Base-by-base conservation (phyloP, 257 asterid species). In the Buddleja alternifolia region DNA sequence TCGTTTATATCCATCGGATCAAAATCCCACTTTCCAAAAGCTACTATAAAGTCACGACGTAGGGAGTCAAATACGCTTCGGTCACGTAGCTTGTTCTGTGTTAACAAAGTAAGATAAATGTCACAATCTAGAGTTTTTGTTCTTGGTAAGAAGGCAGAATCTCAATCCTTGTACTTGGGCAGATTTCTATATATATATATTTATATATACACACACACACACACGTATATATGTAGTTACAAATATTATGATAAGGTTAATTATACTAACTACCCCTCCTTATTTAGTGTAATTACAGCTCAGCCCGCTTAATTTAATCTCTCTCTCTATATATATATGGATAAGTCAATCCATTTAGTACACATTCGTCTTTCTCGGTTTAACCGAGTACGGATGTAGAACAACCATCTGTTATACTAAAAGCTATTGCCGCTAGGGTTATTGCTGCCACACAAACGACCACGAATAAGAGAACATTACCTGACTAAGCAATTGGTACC, bases 11-110 rank as follows among this genome's bases (percentile, higher is more conserved):
- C 95, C 78, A 87, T 63, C 0, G 97, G 97, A 54, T 94, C 97
- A 36, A 93, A 94, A 54, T 94, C 97, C 99, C 99, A 94, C 75
- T 82, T 87, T 12, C 93, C 85, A 20, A 85, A 94, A 1, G 93
- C 97, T 59, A 88, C 96, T 17, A 82, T 73, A 23, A 85, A 66
- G 82, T 94, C 99, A n/a, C 86, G 82, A 9, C 86, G 85, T 24
- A 94, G 77, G 67, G 97, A 88, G 70, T 94, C 95, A 3, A 87
- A 91, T 16, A 80, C 77, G 3, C 39, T 66, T 50, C 76, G 77
- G 7, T 84, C 44, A 76, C 85, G 75, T 3, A 88, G 75, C 72
- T 86, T 85, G 73, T 83, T 84, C 99, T 90, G 89, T 55, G 55
- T 48, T 52, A 12, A 10, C 24, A 64, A 41, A 36, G 36, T 42